These are phyloP conservation scores for Diutina sp. DNA, from an alignment of 1,139 yeast genomes.

Conservation along the genomic window DNA sequence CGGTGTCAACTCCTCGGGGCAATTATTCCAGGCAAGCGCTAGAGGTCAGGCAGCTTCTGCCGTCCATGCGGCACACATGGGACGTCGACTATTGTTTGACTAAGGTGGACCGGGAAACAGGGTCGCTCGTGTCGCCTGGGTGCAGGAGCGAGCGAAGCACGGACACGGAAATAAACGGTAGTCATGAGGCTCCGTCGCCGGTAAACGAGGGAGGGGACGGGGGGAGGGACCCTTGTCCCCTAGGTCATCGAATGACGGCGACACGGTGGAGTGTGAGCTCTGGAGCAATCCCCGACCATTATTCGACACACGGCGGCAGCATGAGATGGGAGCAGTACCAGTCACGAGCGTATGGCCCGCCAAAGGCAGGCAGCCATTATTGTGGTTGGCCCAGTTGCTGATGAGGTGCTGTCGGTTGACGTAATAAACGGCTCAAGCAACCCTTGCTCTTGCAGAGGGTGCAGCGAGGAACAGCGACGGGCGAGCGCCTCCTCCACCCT, in stretches of 20 bases:
- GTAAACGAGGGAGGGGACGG: neutral
- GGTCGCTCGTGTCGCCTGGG: neutral
- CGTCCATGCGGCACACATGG: neutral
- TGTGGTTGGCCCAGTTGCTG: neutral
- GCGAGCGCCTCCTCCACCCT: neutral
- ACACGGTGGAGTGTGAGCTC: neutral
- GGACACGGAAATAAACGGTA: neutral
- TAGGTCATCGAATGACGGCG: neutral
- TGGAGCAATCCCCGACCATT: neutral
- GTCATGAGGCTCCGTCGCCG: neutral
- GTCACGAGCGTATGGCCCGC: neutral
- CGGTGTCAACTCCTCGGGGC: too few relatives aligned
- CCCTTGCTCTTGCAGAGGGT: neutral
- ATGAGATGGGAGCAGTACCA: too few relatives aligned
- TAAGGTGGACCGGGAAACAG: neutral
- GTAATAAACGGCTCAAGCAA: conserved; percentile 1
- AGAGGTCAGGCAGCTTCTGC: neutral
- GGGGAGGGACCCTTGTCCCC: neutral
- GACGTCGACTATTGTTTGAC: neutral
- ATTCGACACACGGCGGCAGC: too few relatives aligned
- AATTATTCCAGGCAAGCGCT: too few relatives aligned
- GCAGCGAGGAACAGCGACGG: neutral
- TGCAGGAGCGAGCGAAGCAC: neutral
- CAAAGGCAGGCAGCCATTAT: neutral
- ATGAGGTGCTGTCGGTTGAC: neutral